Base-by-base conservation (phyloP, 306 rosid genomes). In the Dalbergia cultrata region DNA sequence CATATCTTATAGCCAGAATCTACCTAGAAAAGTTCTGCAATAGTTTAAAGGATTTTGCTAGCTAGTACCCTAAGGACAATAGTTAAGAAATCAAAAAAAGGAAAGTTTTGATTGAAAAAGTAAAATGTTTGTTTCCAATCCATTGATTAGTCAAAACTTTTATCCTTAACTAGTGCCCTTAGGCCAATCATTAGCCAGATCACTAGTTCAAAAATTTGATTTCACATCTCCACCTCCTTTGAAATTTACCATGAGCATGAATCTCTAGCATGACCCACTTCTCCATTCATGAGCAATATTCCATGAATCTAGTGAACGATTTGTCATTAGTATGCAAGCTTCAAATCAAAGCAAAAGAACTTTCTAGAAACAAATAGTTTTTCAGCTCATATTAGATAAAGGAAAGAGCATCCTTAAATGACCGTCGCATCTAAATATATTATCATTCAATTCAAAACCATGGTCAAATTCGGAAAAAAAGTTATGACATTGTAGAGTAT, bases 391-490 rank as follows among this genome's bases (percentile, higher is more conserved):
- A 52, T 52, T n/a, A 60, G 52, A 34, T 12, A 35, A n/a, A 76
- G 70, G 64, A 66, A 50, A 64, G 47, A 13, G 12, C 58, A 70
- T 22, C 31, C 54, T 75, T 33, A 54, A 70, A 65, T 70, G 63
- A 77, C 4, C 0, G 19, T 4, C 72, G 52, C 52, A 67, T 50
- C 35, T 53, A 67, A 77, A 57, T 47, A 66, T 14, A 59, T n/a
- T n/a, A 77, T 9, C 19, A 49, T 66, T 44, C 58, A 21, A 65
- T 41, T 82, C 84, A 86, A 60, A 83, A 76, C 33, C 73, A 68
- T 14, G 58, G 43, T 19, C 68, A 35, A 64, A 68, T 56, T 70
- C 34, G 34, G 60, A 78, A 19, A 71, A 35, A 45, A 26, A 22
- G 0, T 16, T 13, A n/a, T 10, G 54, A 76, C 58, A 33, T 76